These are phyloP conservation scores for Panicum miliaceum DNA, from an alignment of 176 grass and related monocot species.

Conservation along the genomic window DNA sequence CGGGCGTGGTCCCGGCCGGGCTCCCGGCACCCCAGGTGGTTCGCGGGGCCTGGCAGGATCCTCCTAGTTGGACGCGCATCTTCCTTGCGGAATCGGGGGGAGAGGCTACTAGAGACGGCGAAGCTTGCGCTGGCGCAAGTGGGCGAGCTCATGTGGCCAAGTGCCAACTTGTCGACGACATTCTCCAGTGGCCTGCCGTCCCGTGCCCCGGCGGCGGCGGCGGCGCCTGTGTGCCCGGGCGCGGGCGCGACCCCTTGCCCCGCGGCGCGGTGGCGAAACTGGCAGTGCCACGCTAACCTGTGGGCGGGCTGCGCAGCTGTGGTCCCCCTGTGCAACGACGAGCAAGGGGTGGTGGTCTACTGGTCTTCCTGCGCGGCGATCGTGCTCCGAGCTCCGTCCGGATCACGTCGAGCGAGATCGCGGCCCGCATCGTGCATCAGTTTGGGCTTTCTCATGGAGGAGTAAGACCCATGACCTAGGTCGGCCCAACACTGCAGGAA, in stretches of 20 bases:
- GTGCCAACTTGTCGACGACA: constrained; percentile 33
- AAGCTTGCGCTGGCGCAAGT: neutral
- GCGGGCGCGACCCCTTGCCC: neutral
- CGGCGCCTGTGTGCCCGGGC: neutral
- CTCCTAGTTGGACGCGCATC: constrained; percentile 42
- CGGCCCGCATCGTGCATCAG: neutral
- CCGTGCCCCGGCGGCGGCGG: constrained; percentile 22
- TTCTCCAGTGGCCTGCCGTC: constrained; percentile 32
- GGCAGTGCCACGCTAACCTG: neutral
- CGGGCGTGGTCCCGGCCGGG: neutral
- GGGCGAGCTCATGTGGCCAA: neutral
- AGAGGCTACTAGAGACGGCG: neutral
- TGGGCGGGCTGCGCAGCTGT: neutral
- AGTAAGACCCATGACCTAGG: neutral
- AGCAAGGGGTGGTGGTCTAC: too few species aligned
- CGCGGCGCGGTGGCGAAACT: neutral
- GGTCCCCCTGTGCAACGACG: neutral
- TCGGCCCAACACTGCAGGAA: neutral
- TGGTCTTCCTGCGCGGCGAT: too few species aligned
- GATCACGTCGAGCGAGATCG: too few species aligned
- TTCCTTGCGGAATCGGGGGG: neutral
- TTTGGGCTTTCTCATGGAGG: too few species aligned
- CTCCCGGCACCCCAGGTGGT: constrained; percentile 7
- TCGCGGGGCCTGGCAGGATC: constrained; percentile 19
- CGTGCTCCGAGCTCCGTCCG: too few species aligned